Evolutionary conservation across 2,329 filamentous ascomycete genomes (phyloP).

Genomic region (Trichothecium sympodiale): DNA sequence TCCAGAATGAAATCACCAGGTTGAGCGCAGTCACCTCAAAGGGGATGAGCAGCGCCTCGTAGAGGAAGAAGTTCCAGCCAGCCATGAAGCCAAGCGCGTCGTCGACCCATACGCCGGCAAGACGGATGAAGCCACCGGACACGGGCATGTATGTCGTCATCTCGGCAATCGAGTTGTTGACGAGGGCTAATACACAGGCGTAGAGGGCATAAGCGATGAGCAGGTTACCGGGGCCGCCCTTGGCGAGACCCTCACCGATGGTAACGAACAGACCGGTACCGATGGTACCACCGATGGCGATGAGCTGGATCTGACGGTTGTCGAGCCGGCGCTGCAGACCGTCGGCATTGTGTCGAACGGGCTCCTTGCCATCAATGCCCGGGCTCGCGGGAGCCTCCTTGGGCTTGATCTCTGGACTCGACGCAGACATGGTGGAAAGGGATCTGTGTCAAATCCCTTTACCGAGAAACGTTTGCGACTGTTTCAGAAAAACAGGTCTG

Average conservation of each 20-base stretch:
- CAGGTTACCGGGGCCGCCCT: slow-evolving; percentile 27
- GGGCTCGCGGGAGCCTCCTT: too few relatives aligned
- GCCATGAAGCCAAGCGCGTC: slow-evolving; percentile 43
- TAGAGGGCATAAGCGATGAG: slow-evolving; percentile 45
- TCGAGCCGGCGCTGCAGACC: slow-evolving; percentile 27
- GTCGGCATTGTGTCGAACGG: slow-evolving; percentile 17
- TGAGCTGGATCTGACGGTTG: slow-evolving; percentile 40
- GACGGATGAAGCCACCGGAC: slow-evolving; percentile 44
- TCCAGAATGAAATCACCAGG: slow-evolving; percentile 27
- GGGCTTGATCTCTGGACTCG: too few relatives aligned
- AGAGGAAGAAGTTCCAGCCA: slow-evolving; percentile 40
- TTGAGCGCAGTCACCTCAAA: slow-evolving; percentile 37
- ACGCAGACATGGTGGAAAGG: too few relatives aligned
- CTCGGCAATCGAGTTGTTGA: slow-evolving; percentile 51
- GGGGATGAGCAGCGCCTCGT: slow-evolving; percentile 37
- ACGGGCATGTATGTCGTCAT: slow-evolving; percentile 49
- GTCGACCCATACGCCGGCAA: slow-evolving; percentile 47
- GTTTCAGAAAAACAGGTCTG: too few relatives aligned
- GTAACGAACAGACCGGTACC: slow-evolving; percentile 42
- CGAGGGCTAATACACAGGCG: slow-evolving; percentile 36
- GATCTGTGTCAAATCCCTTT: too few relatives aligned
- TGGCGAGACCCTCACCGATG: slow-evolving; percentile 36
- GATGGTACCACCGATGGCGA: slow-evolving; percentile 40
- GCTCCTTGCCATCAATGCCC: too few relatives aligned
- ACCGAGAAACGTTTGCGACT: too few relatives aligned